Evolutionary conservation across 2,329 filamentous ascomycete genomes (phyloP), one percentile per base, ranked within the genome.

Genomic region (Pleoardoris graminearum): DNA sequence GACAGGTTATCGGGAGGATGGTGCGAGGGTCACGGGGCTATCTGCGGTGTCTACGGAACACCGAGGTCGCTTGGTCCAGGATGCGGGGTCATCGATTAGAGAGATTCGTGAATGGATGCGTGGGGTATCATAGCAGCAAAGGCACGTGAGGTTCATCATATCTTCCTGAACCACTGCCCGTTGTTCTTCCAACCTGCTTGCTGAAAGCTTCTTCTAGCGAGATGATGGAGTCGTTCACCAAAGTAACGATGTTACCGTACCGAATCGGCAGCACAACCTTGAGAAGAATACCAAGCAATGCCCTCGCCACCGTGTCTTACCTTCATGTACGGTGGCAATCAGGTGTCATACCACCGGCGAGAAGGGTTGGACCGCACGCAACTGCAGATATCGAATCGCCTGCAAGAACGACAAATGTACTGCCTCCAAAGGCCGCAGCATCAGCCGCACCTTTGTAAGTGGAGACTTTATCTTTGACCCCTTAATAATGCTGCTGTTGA

Each of bases 381-480:
- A 23, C 12, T 16, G n/a, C 29, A 17, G 37, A 35, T 11, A 47
- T 10, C 27, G 46, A 32, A 50, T 17, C 11, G 37, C 48, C 55
- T 27, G 12, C 55, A 25, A 48, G 22, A 25, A 43, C 59, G 17
- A 49, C 54, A 11, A 54, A 56, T 25, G 46, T 53, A 30, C 46
- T 48, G 30, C 29, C 41, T n/a, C 42, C 41, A 29, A 36, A 47
- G 33, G 44, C 44, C 4, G 44, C 44, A 27, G 32, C 32, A 17
- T 41, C 44, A 6, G 50, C 59, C 33, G 48, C 55, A 36, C 62
- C 66, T 19, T 42, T 70, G 43, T 46, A 12, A 35, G 43, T 25
- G 4, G 17, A n/a, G 14, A 21, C 21, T 16, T n/a, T 1, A 30
- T 12, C 16, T 32, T 4, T 11, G 8, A 14, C 12, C 11, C 16